phyloP scores from a whole-genome alignment of 768 basidiomycete genomes.

The Mycena capillaripes region DNA sequence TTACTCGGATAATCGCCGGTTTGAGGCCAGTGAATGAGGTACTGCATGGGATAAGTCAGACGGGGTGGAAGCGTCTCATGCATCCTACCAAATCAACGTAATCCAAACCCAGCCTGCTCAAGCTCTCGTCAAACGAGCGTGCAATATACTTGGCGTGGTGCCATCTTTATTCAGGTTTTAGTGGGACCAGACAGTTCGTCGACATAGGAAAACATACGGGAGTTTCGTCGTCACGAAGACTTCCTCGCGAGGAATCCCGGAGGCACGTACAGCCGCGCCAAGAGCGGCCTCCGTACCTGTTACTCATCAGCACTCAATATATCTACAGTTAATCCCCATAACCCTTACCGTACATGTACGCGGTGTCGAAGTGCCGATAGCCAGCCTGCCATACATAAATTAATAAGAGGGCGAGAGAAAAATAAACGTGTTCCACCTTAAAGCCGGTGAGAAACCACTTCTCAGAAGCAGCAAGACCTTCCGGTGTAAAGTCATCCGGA shows the following conservation, averaged over 20 bases:
- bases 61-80: neutral
- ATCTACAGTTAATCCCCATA: neutral
- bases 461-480: conserved; percentile 50
- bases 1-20: conserved; percentile 48
- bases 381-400: conserved; percentile 54
- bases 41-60: conserved; percentile 45
- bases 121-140: conserved; percentile 57
- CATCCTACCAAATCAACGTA: conserved; percentile 63
- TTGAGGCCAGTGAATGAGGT: conserved; percentile 68
- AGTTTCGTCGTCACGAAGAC: conserved; percentile 67
- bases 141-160: conserved; percentile 55
- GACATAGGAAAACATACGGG: conserved; percentile 47
- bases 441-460: conserved; percentile 57
- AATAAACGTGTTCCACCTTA: too few relatives aligned
- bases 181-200: conserved; percentile 52
- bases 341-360: conserved; percentile 51
- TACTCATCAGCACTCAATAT: neutral
- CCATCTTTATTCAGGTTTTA: conserved; percentile 42
- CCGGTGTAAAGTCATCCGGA: conserved; percentile 37
- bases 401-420: too few relatives aligned
- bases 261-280: conserved; percentile 60
- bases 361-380: conserved; percentile 60
- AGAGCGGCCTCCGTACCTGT: conserved; percentile 56
- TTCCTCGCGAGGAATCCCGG: conserved; percentile 62
- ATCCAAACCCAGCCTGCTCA: conserved; percentile 55